Conservation (phyloP, 1,284 basidiomycete genomes). For the Austroboletus olivaceoglutinosus region DNA sequence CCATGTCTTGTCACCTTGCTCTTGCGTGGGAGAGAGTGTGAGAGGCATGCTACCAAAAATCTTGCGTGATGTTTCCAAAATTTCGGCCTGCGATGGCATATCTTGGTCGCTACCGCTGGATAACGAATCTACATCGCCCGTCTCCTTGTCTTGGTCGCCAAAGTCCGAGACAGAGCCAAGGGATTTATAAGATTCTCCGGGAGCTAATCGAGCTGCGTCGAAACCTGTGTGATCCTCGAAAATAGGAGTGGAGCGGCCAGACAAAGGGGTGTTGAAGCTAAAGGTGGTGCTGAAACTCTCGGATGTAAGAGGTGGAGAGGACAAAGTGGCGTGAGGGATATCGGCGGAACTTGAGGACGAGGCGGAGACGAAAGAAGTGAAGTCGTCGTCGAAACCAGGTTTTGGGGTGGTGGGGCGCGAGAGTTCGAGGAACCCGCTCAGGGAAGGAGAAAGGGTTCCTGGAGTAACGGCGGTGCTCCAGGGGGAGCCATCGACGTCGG, state of each 20-base stretch:
- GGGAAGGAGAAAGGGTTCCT: constrained; percentile 28
- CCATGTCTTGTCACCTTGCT: constrained; percentile 3
- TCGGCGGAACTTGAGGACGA: constrained; percentile 30
- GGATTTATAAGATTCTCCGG: constrained; percentile 42
- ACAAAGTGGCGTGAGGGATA: constrained; percentile 3
- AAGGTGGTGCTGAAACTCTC: constrained; percentile 26
- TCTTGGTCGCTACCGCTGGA: constrained; percentile 33
- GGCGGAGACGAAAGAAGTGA: constrained; percentile 67
- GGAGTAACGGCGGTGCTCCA: constrained; percentile 32
- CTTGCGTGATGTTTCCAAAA: constrained; percentile 47
- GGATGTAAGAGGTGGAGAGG: constrained; percentile 15
- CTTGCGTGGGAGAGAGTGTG: constrained; percentile 19
- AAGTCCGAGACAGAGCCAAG: constrained; percentile 51
- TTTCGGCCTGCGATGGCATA: constrained; percentile 52
- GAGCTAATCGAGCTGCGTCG: constrained; percentile 17
- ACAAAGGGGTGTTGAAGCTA: constrained; percentile 18
- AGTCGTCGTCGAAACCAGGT: constrained; percentile 72
- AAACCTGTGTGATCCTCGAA: constrained; percentile 18
- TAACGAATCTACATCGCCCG: constrained; percentile 13
- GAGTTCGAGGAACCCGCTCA: constrained; percentile 15
- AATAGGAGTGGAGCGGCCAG: constrained; percentile 25
- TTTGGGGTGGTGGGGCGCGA: constrained; percentile 26
- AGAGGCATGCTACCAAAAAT: constrained; percentile 49
- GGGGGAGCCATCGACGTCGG: constrained; percentile 11
- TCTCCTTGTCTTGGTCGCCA: constrained; percentile 33